Conservation (phyloP, 305 asterid species). For the Fraxinus ornus region DNA sequence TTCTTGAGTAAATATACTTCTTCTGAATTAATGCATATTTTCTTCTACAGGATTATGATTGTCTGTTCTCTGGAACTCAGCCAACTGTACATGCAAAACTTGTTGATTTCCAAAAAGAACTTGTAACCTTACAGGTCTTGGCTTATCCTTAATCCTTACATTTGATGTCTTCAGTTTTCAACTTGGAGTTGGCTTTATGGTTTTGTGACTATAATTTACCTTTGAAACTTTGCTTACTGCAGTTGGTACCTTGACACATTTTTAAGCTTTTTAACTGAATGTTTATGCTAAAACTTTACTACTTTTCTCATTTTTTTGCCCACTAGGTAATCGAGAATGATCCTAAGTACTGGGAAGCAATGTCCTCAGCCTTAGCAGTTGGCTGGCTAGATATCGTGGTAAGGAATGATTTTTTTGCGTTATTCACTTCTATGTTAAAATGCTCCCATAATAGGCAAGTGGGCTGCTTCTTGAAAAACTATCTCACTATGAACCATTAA, state of each 20-base stretch:
- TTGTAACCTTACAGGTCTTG: constrained; percentile 63
- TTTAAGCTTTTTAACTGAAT: not conserved
- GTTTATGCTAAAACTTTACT: not conserved
- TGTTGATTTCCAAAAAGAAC: constrained; percentile 72
- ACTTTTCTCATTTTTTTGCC: constrained; percentile 18
- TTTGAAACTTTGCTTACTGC: constrained; percentile 5
- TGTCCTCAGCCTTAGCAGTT: constrained; percentile 86
- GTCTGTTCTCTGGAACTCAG: constrained; percentile 67
- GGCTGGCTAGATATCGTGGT: constrained; percentile 97
- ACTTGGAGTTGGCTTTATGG: not conserved
- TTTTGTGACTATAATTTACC: not conserved
- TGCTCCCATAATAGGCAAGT: not conserved
- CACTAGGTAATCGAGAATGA: constrained; percentile 84
- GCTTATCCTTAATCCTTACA: constrained; percentile 1
- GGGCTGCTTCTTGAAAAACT: constrained; percentile 24
- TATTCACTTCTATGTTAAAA: not conserved
- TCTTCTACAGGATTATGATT: constrained; percentile 64
- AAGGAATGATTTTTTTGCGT: constrained; percentile 28
- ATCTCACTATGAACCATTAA: constrained; percentile 16
- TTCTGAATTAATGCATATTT: constrained; percentile 14
- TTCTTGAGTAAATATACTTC: constrained; percentile 10
- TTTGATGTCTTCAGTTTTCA: constrained; percentile 12
- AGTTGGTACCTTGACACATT: not conserved
- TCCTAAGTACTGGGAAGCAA: constrained; percentile 85
- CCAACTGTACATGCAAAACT: constrained; percentile 76